These are phyloP conservation scores for Aspergillus baeticus DNA, from an alignment of 495 filamentous ascomycete species.

Conservation along the genomic window DNA sequence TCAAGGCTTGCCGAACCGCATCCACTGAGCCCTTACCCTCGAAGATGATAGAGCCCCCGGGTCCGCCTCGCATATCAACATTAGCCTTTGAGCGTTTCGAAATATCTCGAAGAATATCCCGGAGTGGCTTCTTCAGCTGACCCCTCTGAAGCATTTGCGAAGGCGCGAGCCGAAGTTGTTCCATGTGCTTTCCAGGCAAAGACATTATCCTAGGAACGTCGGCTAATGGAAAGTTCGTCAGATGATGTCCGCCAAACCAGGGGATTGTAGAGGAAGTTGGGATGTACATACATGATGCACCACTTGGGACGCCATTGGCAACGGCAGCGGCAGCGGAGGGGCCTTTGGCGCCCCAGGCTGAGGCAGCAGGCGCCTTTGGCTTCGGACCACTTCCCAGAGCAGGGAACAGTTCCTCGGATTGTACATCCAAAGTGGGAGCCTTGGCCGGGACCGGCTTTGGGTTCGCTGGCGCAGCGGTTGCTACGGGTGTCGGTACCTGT, in stretches of 20 bases:
- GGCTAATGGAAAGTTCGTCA: conserved; percentile 1
- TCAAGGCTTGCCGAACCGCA: conserved; percentile 75
- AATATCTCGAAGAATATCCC: conserved; percentile 82
- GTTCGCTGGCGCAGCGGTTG: conserved; percentile 24
- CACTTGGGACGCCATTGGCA: conserved; percentile 54
- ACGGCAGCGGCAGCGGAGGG: conserved; percentile 55
- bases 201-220: conserved; percentile 59
- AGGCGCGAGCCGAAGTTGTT: conserved; percentile 68
- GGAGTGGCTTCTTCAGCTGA: conserved; percentile 77
- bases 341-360: conserved; percentile 68
- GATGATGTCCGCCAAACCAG: neutral
- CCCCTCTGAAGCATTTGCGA: conserved; percentile 68
- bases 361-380: conserved; percentile 57
- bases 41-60: conserved; percentile 68
- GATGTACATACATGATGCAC: conserved; percentile 41
- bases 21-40: conserved; percentile 77
- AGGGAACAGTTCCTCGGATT: conserved; percentile 88
- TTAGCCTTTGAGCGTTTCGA: conserved; percentile 84
- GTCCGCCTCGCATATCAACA: conserved; percentile 69
- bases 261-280: neutral
- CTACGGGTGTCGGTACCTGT: conserved; percentile 21
- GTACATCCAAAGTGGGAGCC: conserved; percentile 62
- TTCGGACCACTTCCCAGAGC: conserved; percentile 74
- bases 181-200: conserved; percentile 75
- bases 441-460: conserved; percentile 45